phyloP scores from a whole-genome alignment of 2,329 filamentous ascomycete genomes.

The Phialemonium atrogriseum region DNA sequence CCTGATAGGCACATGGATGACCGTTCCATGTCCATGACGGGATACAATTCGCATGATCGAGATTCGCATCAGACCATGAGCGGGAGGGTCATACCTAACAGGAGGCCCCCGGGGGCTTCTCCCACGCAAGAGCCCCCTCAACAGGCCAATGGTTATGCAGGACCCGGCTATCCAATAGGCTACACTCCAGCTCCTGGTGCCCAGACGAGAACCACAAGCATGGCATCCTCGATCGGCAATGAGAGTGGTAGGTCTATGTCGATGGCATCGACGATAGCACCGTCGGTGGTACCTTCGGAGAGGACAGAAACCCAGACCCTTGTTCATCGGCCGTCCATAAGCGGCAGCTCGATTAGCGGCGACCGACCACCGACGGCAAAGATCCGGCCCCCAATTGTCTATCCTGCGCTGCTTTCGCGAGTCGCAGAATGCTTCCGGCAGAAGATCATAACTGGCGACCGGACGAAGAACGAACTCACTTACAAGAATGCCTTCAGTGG shows the following conservation, averaged over 20 bases:
- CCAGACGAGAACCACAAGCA: slow-evolving; percentile 52
- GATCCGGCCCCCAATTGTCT: slow-evolving; percentile 75
- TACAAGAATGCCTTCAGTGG: slow-evolving; percentile 98
- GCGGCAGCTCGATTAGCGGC: slow-evolving; percentile 42
- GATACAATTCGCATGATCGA: slow-evolving; percentile 59
- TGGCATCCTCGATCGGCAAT: slow-evolving; percentile 44
- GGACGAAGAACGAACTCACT: slow-evolving; percentile 91
- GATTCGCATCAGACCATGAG: slow-evolving; percentile 89
- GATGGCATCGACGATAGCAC: slow-evolving; percentile 76
- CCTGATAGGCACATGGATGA: slow-evolving; percentile 81
- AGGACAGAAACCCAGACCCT: slow-evolving; percentile 34
- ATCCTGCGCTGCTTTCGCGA: slow-evolving; percentile 86
- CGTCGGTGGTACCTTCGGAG: slow-evolving; percentile 54
- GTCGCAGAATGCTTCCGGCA: slow-evolving; percentile 90
- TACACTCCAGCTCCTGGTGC: slow-evolving; percentile 40
- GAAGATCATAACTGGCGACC: slow-evolving; percentile 75
- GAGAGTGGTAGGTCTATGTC: slow-evolving; percentile 68
- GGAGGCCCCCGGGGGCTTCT: slow-evolving; percentile 37
- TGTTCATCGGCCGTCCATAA: slow-evolving; percentile 48
- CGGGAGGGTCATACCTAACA: slow-evolving; percentile 79
- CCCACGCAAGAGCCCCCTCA: slow-evolving; percentile 9
- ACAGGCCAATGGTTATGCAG: slow-evolving; percentile 13
- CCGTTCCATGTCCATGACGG: slow-evolving; percentile 92
- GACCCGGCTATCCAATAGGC: slow-evolving; percentile 22
- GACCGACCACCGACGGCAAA: slow-evolving; percentile 50